A percentile compares a stretch with the other conserved stretches of the same genome.
These are phyloP conservation scores for Coniochaeta pulveracea DNA, from an alignment of 2,329 filamentous ascomycete genomes.

Conservation along the genomic window DNA sequence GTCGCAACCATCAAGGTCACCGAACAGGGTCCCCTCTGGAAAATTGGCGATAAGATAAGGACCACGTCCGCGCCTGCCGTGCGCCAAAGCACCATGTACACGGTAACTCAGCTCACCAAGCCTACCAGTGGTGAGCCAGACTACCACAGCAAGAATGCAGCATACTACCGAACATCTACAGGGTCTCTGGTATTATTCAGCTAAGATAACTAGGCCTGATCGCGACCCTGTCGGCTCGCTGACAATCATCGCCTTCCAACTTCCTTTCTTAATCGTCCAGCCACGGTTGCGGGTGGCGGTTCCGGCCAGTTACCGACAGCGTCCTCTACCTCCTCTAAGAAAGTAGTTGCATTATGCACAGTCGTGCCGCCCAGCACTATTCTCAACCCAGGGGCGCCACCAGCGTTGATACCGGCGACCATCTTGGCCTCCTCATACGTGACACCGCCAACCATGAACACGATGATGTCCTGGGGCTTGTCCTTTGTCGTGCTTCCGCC, in stretches of 20 bases:
- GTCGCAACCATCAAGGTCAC: no score
- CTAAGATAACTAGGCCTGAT: no score
- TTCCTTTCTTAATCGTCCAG: conserved; percentile 19
- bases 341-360: conserved; percentile 78
- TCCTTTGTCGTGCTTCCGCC: conserved; percentile 77
- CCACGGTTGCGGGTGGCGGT: conserved; percentile 24
- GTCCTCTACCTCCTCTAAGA: conserved; percentile 86
- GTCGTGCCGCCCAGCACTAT: conserved; percentile 83
- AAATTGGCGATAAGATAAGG: no score
- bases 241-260: conserved; percentile 13
- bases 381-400: conserved; percentile 76
- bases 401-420: conserved; percentile 88
- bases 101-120: no score
- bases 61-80: no score
- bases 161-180: no score
- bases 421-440: conserved; percentile 98
- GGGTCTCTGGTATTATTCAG: no score
- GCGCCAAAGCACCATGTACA: no score
- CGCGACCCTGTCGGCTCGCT: no score
- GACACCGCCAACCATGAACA: conserved; percentile 87
- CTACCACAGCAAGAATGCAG: no score
- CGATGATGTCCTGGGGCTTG: conserved; percentile 90
- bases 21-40: no score
- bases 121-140: no score
- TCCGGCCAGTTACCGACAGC: conserved; percentile 82